Evolutionary conservation across 2,329 filamentous ascomycete genomes (phyloP).

Genomic region (Thermothelomyces thermophilus): DNA sequence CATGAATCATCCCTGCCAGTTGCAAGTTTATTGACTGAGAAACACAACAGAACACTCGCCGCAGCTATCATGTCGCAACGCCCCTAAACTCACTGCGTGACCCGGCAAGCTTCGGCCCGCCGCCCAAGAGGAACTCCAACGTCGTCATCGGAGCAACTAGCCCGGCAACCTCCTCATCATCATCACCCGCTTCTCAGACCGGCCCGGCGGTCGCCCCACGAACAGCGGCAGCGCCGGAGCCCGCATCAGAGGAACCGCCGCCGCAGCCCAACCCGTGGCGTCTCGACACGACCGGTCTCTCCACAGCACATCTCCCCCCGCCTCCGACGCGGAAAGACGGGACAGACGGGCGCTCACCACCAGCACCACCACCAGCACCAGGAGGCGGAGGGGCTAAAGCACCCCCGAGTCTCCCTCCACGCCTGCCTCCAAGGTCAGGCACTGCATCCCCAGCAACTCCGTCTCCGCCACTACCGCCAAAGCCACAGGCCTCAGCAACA

Average conservation of each 20-base stretch:
- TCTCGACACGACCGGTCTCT: slow-evolving; percentile 63
- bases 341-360: slow-evolving; percentile 29
- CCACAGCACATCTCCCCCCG: slow-evolving; percentile 61
- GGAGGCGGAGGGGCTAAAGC: slow-evolving; percentile 25
- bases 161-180: slow-evolving; percentile 13
- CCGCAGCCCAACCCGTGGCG: slow-evolving; percentile 59
- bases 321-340: slow-evolving; percentile 55
- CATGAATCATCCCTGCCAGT: no score
- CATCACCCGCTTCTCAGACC: slow-evolving; percentile 26
- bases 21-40: not conserved
- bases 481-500: not conserved
- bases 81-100: slow-evolving; percentile 69
- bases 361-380: slow-evolving; percentile 18
- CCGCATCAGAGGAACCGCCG: slow-evolving; percentile 30
- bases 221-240: slow-evolving; percentile 22
- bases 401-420: slow-evolving; percentile 56
- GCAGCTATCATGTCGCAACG: slow-evolving; percentile 37
- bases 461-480: not conserved
- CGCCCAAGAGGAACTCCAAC: slow-evolving; percentile 54
- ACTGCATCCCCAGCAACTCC: slow-evolving; percentile 16
- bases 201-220: slow-evolving; percentile 23
- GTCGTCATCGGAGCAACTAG: slow-evolving; percentile 22
- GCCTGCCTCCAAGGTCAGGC: slow-evolving; percentile 63
- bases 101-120: slow-evolving; percentile 70
- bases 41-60: slow-evolving; percentile 19